Evolutionary conservation across 2,329 filamentous ascomycete genomes (phyloP).

Genomic region (Cladosporium oxysporum): DNA sequence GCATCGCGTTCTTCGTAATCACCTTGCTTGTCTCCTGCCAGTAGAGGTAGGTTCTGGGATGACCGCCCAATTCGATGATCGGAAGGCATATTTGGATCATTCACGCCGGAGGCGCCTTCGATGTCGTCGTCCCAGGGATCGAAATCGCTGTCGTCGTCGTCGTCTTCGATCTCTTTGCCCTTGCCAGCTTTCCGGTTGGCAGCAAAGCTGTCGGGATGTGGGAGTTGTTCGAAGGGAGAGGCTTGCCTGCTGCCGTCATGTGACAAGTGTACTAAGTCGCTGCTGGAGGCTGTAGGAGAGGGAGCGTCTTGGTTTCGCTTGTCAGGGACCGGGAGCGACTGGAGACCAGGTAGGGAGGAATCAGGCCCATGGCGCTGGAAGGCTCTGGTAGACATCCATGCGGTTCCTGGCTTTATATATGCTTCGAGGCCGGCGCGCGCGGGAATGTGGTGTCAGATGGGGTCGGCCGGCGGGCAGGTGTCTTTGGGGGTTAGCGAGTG

Average conservation of each 20-base stretch:
- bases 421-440: neutral
- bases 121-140: constrained; percentile 49
- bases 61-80: constrained; percentile 48
- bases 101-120: constrained; percentile 27
- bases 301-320: constrained; percentile 18
- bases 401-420: constrained; percentile 22
- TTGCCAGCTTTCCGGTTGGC: constrained; percentile 1
- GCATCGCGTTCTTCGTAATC: constrained; percentile 32
- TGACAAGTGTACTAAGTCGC: constrained; percentile 34
- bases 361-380: constrained; percentile 21
- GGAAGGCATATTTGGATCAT: constrained; percentile 49
- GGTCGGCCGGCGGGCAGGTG: neutral
- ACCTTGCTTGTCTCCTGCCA: constrained; percentile 47
- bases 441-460: constrained; percentile 16
- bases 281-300: constrained; percentile 30
- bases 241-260: constrained; percentile 34
- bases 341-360: constrained; percentile 21
- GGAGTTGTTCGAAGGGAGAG: constrained; percentile 34
- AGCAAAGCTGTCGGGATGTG: constrained; percentile 26
- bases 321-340: constrained; percentile 11
- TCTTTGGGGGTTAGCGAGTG: constrained; percentile 7
- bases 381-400: constrained; percentile 32
- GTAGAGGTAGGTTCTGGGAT: constrained; percentile 52
- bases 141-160: constrained; percentile 42
- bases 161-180: constrained; percentile 25